These are phyloP conservation scores for Cucurbita ficifolia DNA, from an alignment of 306 rosid species.

Conservation along the genomic window DNA sequence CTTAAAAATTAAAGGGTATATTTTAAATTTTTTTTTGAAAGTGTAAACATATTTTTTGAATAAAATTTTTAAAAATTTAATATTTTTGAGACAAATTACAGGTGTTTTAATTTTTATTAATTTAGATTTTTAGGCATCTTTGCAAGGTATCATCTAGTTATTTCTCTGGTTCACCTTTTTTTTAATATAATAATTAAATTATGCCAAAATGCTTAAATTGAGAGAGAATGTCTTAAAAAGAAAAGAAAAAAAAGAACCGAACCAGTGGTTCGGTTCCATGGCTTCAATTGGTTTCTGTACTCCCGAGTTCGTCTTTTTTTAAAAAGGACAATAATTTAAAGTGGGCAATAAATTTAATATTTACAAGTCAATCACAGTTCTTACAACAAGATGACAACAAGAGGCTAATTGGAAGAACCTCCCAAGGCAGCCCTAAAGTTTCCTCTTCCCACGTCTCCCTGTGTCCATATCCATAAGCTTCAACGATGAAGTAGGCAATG, in stretches of 20 bases:
- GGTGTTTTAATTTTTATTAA: no score
- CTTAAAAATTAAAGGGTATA: no score
- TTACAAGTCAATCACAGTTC: background rate
- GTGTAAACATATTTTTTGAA: no score
- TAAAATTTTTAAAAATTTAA: no score
- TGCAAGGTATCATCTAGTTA: no score
- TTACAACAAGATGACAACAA: background rate
- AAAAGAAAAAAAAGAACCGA: background rate
- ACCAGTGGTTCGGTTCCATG: background rate
- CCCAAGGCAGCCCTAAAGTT: conserved; percentile 20
- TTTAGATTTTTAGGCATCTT: no score
- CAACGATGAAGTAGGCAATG: conserved; percentile 34
- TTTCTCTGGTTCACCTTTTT: no score
- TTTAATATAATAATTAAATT: no score
- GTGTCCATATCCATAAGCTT: conserved; percentile 67
- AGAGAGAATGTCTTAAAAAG: no score
- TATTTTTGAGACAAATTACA: no score
- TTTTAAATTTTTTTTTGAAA: no score
- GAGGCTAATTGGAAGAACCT: background rate
- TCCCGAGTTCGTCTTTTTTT: background rate
- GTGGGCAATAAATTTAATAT: background rate
- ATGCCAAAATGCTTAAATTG: no score
- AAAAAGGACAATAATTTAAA: background rate
- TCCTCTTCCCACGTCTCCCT: conserved; percentile 60
- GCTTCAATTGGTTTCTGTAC: background rate